These are phyloP conservation scores for Pythium pyrilobum DNA, from an alignment of 352 stramenopile genomes.

Conservation along the genomic window DNA sequence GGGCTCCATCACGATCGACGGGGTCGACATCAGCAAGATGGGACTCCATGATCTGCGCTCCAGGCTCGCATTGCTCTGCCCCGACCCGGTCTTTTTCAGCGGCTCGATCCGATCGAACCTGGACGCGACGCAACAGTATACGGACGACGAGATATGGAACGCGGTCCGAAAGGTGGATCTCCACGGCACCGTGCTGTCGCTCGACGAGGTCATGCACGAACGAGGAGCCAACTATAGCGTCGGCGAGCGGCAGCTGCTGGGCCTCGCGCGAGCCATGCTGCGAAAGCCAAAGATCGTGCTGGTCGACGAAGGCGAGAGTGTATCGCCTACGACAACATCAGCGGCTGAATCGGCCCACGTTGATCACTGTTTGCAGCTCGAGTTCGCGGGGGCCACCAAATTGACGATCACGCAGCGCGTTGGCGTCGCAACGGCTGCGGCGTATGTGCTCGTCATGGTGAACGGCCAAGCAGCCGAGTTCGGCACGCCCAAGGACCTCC, in stretches of 20 bases:
- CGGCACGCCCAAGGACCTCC: constrained; percentile 76
- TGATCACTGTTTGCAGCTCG: constrained; percentile 24
- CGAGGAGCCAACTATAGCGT: constrained; percentile 91
- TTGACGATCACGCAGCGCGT: constrained; percentile 96
- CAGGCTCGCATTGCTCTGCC: constrained; percentile 44
- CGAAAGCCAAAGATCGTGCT: constrained; percentile 58
- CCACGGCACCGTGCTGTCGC: constrained; percentile 20
- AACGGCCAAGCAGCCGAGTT: constrained; percentile 87
- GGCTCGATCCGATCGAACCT: constrained; percentile 86
- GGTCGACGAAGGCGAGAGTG: constrained; percentile 14
- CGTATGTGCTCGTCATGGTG: constrained; percentile 95
- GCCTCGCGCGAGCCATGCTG: constrained; percentile 89
- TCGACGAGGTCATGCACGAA: constrained; percentile 84
- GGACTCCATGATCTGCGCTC: constrained; percentile 24
- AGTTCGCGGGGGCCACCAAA: constrained; percentile 75
- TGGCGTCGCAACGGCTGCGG: constrained; percentile 95
- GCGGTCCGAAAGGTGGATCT: constrained; percentile 24
- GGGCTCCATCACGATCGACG: constrained; percentile 81
- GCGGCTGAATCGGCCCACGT: neutral
- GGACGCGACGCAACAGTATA: constrained; percentile 69
- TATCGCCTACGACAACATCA: neutral
- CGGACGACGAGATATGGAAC: constrained; percentile 39
- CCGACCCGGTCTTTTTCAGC: constrained; percentile 86
- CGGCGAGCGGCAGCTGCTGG: constrained; percentile 91
- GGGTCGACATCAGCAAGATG: constrained; percentile 52